Percentiles rank a stretch among this genome's conserved stretches.
Conservation (phyloP, 2,329 filamentous ascomycete species). For the Hortaea sp. region DNA sequence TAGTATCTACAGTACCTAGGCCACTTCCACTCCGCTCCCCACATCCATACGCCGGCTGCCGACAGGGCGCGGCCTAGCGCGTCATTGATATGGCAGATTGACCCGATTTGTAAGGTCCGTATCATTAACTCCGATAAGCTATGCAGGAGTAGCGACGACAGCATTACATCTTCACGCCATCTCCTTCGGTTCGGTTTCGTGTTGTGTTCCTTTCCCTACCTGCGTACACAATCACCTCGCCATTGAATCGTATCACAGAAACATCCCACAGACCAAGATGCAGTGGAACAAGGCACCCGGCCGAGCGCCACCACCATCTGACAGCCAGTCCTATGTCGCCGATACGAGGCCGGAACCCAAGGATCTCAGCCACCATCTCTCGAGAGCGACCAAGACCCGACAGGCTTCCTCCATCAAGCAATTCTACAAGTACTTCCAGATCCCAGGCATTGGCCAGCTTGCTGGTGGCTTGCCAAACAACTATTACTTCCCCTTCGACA, state of each 20-base stretch:
- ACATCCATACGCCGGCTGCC: background rate
- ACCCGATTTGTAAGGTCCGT: conserved; percentile 1
- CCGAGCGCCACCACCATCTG: background rate
- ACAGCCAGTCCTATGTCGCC: background rate
- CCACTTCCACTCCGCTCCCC: background rate
- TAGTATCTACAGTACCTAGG: no score
- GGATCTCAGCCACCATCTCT: conserved; percentile 73
- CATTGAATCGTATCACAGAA: no score
- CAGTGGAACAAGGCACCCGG: background rate
- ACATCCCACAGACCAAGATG: background rate
- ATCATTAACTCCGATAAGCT: background rate
- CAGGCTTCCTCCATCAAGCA: conserved; percentile 59
- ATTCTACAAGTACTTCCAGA: conserved; percentile 75
- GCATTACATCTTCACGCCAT: no score
- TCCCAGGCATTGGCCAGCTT: conserved; percentile 52
- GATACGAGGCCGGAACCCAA: conserved; percentile 42
- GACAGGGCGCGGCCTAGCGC: background rate
- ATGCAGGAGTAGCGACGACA: background rate
- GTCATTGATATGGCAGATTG: conserved; percentile 5
- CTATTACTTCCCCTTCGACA: conserved; percentile 81
- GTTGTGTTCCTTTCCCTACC: no score
- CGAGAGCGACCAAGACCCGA: conserved; percentile 56
- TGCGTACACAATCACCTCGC: no score
- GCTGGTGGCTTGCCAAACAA: conserved; percentile 64
- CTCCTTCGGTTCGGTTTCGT: no score